Evolutionary conservation across 352 stramenopile species (phyloP), one percentile per base, ranked within the genome.

Genomic region (Saprolegnia parasitica): DNA sequence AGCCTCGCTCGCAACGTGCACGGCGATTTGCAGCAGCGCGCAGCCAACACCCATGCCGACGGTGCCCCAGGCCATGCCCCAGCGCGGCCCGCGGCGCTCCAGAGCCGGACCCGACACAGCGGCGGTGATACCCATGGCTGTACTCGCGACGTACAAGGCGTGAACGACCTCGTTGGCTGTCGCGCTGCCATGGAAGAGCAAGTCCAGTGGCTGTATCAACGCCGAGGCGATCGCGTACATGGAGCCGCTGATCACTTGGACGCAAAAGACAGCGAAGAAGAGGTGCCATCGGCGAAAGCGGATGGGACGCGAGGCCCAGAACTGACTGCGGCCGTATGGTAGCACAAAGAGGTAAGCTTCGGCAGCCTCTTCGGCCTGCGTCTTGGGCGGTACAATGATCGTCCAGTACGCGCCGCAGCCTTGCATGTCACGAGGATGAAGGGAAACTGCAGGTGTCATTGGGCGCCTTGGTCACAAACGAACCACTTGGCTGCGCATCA

Each of bases 1-100:
- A 56, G n/a, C n/a, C n/a, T n/a, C 20, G 21, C 6, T 35, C n/a
- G 0, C 6, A 35, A 40, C 10, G 39, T 32, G 1, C n/a, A 67
- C n/a, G 20, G 32, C 63, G 5, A 65, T 5, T 26, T 63, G 60
- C 16, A 71, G 13, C 2, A 75, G 5, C 10, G 32, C n/a, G n/a
- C n/a, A 20, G 37, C 64, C 68, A 1, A 67, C 21, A 18, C 10
- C n/a, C n/a, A n/a, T n/a, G n/a, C n/a, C n/a, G n/a, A n/a, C n/a
- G n/a, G 65, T 73, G 24, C 50, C 71, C 15, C 21, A 42, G 0
- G 46, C 10, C 66, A 72, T 72, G 23, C 66, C 29, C 11, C 56
- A 29, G 23, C 71, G 67, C 11, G 71, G 71, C 4, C 71, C 71
- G 18, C 40, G 29, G 11, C 67, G 42, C 50, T 75, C 71, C 5